phyloP scores from a whole-genome alignment of 805 yeast species.

The Lipomyces orientalis region DNA sequence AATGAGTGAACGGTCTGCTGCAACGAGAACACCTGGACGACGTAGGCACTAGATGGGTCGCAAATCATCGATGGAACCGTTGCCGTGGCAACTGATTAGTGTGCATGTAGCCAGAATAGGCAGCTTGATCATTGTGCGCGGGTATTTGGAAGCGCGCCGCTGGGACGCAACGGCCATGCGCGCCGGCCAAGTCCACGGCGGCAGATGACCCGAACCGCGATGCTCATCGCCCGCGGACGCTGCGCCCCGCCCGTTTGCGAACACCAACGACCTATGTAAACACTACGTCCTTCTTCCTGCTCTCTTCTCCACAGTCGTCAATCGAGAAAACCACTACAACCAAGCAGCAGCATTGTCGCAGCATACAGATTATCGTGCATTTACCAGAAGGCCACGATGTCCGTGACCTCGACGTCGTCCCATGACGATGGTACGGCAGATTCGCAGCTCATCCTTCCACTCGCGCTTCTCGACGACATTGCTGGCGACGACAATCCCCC shows the following conservation, averaged over 20 bases:
- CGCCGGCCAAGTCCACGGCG: background rate
- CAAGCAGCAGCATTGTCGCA: slow-evolving; percentile 9
- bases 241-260: slow-evolving; percentile 19
- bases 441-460: slow-evolving; percentile 17
- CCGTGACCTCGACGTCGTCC: slow-evolving; percentile 2
- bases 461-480: slow-evolving; percentile 26
- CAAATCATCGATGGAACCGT: background rate
- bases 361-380: background rate
- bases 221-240: slow-evolving; percentile 19
- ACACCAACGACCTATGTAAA: background rate
- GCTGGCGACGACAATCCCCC: slow-evolving; percentile 1
- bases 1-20: background rate
- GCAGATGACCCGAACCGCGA: background rate
- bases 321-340: slow-evolving; percentile 1
- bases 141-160: background rate
- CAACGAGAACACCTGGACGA: background rate
- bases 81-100: slow-evolving; percentile 15
- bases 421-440: slow-evolving; percentile 7
- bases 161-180: background rate
- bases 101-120: background rate
- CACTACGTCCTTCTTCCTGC: background rate
- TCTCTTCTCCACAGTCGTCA: background rate
- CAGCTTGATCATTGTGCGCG: background rate
- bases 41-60: too few species aligned
- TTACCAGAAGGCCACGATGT: slow-evolving; percentile 15